phyloP scores from a whole-genome alignment of 371 early-diverging fungal genomes.

The Mortierella sp. region DNA sequence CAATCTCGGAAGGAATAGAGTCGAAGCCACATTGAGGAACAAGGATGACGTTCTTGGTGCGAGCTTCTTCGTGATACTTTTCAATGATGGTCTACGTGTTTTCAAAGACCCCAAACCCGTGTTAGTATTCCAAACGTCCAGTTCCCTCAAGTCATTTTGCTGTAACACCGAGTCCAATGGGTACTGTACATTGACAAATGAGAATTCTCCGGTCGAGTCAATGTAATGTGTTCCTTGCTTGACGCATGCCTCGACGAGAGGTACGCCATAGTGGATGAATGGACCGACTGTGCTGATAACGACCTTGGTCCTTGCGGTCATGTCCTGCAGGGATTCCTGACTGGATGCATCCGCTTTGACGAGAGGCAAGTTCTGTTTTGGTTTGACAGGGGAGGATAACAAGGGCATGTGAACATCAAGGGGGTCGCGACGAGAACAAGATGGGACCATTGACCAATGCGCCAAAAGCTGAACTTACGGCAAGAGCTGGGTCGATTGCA shows the following conservation, averaged over 20 bases:
- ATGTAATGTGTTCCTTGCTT: slow-evolving; percentile 87
- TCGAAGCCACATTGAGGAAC: slow-evolving; percentile 94
- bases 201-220: slow-evolving; percentile 89
- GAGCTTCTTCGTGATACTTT: slow-evolving; percentile 76
- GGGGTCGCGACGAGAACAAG: neutral
- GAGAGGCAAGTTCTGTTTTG: slow-evolving; percentile 55
- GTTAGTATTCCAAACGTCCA: no score
- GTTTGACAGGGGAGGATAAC: neutral
- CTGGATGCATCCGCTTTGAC: slow-evolving; percentile 73
- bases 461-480: no score
- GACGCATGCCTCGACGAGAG: slow-evolving; percentile 86
- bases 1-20: slow-evolving; percentile 86
- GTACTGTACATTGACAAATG: slow-evolving; percentile 33
- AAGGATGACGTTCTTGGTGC: slow-evolving; percentile 70
- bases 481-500: slow-evolving; percentile 51
- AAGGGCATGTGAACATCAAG: neutral
- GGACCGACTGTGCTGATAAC: slow-evolving; percentile 83
- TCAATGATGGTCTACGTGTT: slow-evolving; percentile 70
- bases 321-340: slow-evolving; percentile 61
- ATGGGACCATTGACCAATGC: neutral
- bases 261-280: slow-evolving; percentile 68
- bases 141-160: neutral
- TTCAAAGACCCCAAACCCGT: no score
- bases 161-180: no score
- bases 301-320: slow-evolving; percentile 75